Conservation (phyloP, 2,329 filamentous ascomycete genomes). For the Teratosphaeria destructans region DNA sequence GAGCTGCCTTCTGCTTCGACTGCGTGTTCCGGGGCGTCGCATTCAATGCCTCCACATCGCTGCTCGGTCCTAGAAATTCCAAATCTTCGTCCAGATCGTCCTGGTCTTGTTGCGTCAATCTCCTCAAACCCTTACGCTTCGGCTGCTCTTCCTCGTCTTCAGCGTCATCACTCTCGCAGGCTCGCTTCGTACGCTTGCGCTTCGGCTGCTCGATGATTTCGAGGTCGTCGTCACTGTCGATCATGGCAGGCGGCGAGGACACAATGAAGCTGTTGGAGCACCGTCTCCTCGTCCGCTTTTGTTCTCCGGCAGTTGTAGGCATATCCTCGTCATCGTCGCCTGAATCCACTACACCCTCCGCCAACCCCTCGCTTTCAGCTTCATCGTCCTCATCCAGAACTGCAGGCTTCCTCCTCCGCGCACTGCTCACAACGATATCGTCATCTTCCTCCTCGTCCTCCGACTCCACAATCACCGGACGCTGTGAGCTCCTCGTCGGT, state of each 20-base stretch:
- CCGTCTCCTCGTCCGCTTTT: constrained; percentile 10
- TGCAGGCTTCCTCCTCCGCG: neutral
- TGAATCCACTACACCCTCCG: constrained; percentile 1
- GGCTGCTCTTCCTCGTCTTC: constrained; percentile 10
- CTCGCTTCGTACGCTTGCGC: constrained; percentile 8
- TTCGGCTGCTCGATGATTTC: constrained; percentile 13
- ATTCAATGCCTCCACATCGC: constrained; percentile 17
- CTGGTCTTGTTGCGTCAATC: constrained; percentile 23
- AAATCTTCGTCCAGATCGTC: constrained; percentile 38
- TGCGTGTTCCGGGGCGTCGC: constrained; percentile 17
- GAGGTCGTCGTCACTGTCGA: constrained; percentile 24
- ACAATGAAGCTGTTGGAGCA: constrained; percentile 16
- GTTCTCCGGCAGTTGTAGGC: constrained; percentile 19
- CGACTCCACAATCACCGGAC: constrained; percentile 4
- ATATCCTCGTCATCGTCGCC: constrained; percentile 16
- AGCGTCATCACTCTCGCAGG: constrained; percentile 8
- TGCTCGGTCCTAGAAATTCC: constrained; percentile 30
- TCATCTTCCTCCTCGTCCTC: constrained; percentile 10
- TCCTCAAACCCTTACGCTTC: constrained; percentile 2
- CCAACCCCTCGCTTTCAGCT: constrained; percentile 6
- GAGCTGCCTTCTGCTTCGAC: constrained; percentile 24
- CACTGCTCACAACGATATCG: neutral
- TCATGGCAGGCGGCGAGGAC: constrained; percentile 12
- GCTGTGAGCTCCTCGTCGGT: constrained; percentile 4
- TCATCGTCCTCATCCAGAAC: constrained; percentile 1